Base-by-base conservation (phyloP, 169 alveolate genomes). In the Plasmodium gallinaceum region DNA sequence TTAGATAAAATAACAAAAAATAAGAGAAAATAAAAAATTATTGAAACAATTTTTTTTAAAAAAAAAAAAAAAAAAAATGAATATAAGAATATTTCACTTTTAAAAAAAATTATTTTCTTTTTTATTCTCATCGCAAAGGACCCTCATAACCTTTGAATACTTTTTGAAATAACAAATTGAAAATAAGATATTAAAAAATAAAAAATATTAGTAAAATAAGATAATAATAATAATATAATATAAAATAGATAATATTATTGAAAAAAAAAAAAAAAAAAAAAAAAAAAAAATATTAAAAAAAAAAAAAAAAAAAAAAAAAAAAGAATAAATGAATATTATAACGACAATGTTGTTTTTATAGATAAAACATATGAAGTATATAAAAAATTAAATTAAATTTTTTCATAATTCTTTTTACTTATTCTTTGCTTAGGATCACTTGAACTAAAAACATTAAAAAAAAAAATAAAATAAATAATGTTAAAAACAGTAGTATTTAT, bases 121-220 rank as follows among this genome's bases (percentile, higher is more conserved):
- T 37, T 37, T 65, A 6, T 45, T 26, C 8, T 86, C 70, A 86
- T 45, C 18, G 39, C 45, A 86, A 48, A 43, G 92, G 88, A 45
- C 92, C 92, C 52, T 86, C 92, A 66, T 52, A 86, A 45, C 87
- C 87, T 65, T 20, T 86, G 51, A 72, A 43, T 22, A 51, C 92
- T 86, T 58, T 48, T 58, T 69, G 54, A 22, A 16, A 39, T 8
- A 42, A 58, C 2, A 20, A 74, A 46, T 24, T 45, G 20, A 24
- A 76, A 37, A 85, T 45, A 39, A 7, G 45, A 70, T 45, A 16
- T 10, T 9, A 12, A 65, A 74, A 9, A 51, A 51, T 48, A 78
- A 78, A 22, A 65, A 20, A 42, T 48, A 32, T 24, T 26, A n/a
- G 32, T 45, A 7, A 46, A 26, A 10, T 18, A 62, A 39, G 4